Evolutionary conservation across 2,329 filamentous ascomycete genomes (phyloP).

Genomic region (Ophiostoma angusticollis): DNA sequence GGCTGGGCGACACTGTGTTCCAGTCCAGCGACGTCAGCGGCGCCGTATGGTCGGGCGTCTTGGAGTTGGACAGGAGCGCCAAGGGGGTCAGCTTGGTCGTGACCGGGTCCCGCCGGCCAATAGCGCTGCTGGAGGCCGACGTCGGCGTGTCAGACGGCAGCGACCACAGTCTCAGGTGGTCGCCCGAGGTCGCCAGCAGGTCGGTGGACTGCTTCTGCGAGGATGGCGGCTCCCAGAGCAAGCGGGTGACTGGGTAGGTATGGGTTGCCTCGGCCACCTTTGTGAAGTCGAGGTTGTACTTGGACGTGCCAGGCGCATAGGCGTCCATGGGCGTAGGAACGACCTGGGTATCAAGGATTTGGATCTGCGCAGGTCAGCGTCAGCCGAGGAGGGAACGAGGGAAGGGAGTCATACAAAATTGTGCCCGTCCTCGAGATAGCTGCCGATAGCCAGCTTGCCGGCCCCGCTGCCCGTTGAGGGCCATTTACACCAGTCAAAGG

Average conservation of each 20-base stretch:
- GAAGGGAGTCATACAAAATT: slow-evolving; percentile 58
- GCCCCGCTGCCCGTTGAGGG: slow-evolving; percentile 65
- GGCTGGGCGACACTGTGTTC: slow-evolving; percentile 91
- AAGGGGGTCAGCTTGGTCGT: slow-evolving; percentile 78
- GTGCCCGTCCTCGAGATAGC: slow-evolving; percentile 94
- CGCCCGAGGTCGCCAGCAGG: slow-evolving; percentile 84
- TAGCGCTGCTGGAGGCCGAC: slow-evolving; percentile 39
- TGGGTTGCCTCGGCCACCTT: slow-evolving; percentile 94
- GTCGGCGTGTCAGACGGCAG: slow-evolving; percentile 55
- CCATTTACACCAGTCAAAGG: slow-evolving; percentile 99
- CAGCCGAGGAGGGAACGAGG: not conserved
- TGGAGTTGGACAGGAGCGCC: slow-evolving; percentile 89
- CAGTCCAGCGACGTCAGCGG: slow-evolving; percentile 93
- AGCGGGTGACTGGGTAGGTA: slow-evolving; percentile 89
- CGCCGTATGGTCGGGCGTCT: slow-evolving; percentile 95
- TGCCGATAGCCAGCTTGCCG: slow-evolving; percentile 88
- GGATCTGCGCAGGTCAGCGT: slow-evolving; percentile 51
- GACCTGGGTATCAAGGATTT: slow-evolving; percentile 87
- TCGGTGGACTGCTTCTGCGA: slow-evolving; percentile 93
- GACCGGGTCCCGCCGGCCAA: slow-evolving; percentile 35
- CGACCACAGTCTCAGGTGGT: slow-evolving; percentile 89
- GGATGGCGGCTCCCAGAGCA: slow-evolving; percentile 91
- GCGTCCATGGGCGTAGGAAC: slow-evolving; percentile 55
- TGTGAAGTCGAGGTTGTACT: slow-evolving; percentile 74
- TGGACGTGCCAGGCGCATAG: slow-evolving; percentile 55